Evolutionary conservation across 306 rosid species (phyloP), one percentile per base, ranked within the genome.

Genomic region (Betula pendula): DNA sequence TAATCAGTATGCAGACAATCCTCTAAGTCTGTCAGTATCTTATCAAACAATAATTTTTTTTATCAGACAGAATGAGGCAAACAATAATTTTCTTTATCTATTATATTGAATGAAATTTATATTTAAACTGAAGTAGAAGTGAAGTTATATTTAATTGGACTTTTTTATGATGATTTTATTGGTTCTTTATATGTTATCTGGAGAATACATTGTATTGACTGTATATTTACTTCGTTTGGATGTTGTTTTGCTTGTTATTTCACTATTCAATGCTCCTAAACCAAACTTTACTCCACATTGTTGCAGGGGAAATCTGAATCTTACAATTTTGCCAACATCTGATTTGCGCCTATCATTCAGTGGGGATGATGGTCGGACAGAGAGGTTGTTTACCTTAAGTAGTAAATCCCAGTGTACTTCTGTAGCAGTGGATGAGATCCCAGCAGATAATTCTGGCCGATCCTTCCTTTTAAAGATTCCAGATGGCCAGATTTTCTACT

Each of bases 241-340:
- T 47, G 60, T 27, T 31, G 49, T 43, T 29, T 73, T 73, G 19
- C 8, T 45, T 79, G 38, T 50, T 51, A 29, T 49, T 75, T 76
- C 0, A 70, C 51, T 71, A 59, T 77, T 72, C 42, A 79, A 44
- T 70, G 72, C 71, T 59, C 20, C 71, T 74, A 42, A 59, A 75
- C 70, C 56, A n/a, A 81, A 77, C 66, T 71, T 65, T 78, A 78
- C 69, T 63, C 44, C 58, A 33, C 31, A 52, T 81, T 75, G 71
- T 80, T 75, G 63, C 98, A 96, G 99, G 94, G 99, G 98, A 22
- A 91, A 77, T 77, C 82, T 96, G 77, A 92, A 83, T 81, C 94
- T 96, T 59, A 80, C 85, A 51, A 81, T 92, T 65, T 81, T 96
- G 69, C 99, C 99, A 76, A 88, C 96, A 68, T 92, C 99, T 47